Evolutionary conservation across 2,329 filamentous ascomycete genomes (phyloP), one percentile per base, ranked within the genome.

Genomic region (Plenodomus tracheiphilus): DNA sequence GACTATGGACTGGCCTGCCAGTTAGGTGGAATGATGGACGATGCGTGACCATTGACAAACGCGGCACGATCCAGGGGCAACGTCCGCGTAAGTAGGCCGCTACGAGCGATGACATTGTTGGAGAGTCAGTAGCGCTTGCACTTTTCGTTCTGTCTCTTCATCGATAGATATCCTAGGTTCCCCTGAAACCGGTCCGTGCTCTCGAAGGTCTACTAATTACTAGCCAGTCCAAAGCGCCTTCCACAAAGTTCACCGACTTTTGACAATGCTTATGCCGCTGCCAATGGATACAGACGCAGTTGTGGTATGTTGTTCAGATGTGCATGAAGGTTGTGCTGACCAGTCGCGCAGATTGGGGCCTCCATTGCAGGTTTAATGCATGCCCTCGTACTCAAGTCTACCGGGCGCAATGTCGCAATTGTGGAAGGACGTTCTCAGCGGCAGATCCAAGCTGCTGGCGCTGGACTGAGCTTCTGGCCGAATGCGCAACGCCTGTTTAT

Each of bases 281-380:
- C 13, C 39, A 25, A 13, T 39, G 2, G 18, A 46, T 5, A 41
- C 21, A 28, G 19, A 18, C 16, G 25, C 41, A 5, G 40, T 51
- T 16, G 43, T 51, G 16, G 48, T 51, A 22, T 34, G 42, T 39
- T 19, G 18, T 9, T 16, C 30, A 25, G 4, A 28, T 15, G 15
- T 4, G 1, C n/a, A 34, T 40, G 18, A 20, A 15, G 34, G 15
- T 8, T 4, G 8, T 32, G 11, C 41, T 51, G 18, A 51, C 16
- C 0, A 2, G 5, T 2, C 7, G 7, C 4, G 19, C 11, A 51
- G 48, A 38, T 62, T 22, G 61, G 61, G 17, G 53, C 55, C 36
- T 62, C 59, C 1, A 51, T 61, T 17, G 50, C 57, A 10, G 59
- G 61, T 15, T 49, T 64, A 7, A 56, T 64, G 51, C 55, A 61